A percentile compares a stretch with the other conserved stretches of the same genome.
phyloP scores from a whole-genome alignment of 768 basidiomycete species.

The Lenzites betulinus region DNA sequence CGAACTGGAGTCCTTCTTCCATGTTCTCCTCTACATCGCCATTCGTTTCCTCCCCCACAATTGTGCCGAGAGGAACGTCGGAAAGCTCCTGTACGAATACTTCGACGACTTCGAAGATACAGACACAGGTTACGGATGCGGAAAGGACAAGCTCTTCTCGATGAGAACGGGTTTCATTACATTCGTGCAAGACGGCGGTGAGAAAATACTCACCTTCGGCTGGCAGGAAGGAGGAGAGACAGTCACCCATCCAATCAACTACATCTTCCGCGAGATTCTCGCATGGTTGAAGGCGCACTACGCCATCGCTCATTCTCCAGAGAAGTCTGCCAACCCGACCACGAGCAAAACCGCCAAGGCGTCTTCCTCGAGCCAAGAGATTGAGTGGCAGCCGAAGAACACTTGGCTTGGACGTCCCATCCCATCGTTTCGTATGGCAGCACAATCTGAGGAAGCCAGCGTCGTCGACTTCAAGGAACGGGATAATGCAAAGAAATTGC shows the following conservation, averaged over 20 bases:
- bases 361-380: neutral
- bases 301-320: neutral
- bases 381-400: too few relatives aligned
- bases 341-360: neutral
- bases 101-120: neutral
- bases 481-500: neutral
- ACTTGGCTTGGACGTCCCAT: too few relatives aligned
- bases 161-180: neutral
- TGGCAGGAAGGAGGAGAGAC: neutral
- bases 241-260: neutral
- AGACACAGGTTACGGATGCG: neutral
- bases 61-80: conserved; percentile 10
- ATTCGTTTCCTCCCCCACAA: conserved; percentile 20
- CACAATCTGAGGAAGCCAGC: neutral
- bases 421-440: neutral
- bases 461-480: neutral
- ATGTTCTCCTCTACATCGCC: conserved; percentile 5
- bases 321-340: neutral
- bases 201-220: neutral
- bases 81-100: conserved; percentile 12
- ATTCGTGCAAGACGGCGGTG: neutral
- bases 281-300: conserved; percentile 1
- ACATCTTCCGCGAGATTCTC: neutral
- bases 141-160: neutral
- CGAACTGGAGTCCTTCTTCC: conserved; percentile 16